Evolutionary conservation across 345 rosid genomes (phyloP).

Genomic region (Diplotaxis tenuifolia): DNA sequence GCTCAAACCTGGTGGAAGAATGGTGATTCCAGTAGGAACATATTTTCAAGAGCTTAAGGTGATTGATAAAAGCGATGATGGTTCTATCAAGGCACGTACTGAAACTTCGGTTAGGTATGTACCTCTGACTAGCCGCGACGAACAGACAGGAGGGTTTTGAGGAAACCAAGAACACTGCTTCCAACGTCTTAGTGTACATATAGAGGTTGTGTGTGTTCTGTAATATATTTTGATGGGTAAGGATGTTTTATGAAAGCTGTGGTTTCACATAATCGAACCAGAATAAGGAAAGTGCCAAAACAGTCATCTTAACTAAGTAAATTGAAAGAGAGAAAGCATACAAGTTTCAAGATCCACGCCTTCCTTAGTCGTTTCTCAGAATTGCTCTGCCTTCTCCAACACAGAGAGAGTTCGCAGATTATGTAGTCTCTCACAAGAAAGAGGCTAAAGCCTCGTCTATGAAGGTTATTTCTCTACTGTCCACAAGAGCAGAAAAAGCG

Average conservation of each 20-base stretch:
- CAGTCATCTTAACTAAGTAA: too few relatives aligned
- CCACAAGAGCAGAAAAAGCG: too few relatives aligned
- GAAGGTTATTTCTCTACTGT: too few relatives aligned
- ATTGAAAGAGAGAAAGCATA: too few relatives aligned
- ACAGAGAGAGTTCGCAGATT: too few relatives aligned
- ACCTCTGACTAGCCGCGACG: constrained; percentile 84
- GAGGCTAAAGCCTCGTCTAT: too few relatives aligned
- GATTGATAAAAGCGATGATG: constrained; percentile 72
- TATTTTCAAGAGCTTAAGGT: constrained; percentile 80
- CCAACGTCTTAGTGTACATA: constrained; percentile 29
- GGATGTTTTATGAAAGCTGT: not conserved
- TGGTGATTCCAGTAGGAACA: constrained; percentile 95
- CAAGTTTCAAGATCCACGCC: too few relatives aligned
- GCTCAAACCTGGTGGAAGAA: constrained; percentile 91
- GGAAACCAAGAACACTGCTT: not conserved
- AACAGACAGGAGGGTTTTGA: constrained; percentile 56
- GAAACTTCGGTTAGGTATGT: constrained; percentile 91
- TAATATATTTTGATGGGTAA: constrained; percentile 13
- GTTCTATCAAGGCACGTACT: constrained; percentile 54
- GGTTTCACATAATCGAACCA: not conserved
- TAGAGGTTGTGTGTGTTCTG: constrained; percentile 2
- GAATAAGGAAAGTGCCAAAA: too few relatives aligned
- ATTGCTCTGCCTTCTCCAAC: too few relatives aligned
- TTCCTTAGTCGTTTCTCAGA: too few relatives aligned
- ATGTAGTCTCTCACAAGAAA: too few relatives aligned